Percentiles rank a stretch among this genome's conserved stretches.
These are phyloP conservation scores for Penicillium odoratum DNA, from an alignment of 495 filamentous ascomycete species.

Conservation along the genomic window DNA sequence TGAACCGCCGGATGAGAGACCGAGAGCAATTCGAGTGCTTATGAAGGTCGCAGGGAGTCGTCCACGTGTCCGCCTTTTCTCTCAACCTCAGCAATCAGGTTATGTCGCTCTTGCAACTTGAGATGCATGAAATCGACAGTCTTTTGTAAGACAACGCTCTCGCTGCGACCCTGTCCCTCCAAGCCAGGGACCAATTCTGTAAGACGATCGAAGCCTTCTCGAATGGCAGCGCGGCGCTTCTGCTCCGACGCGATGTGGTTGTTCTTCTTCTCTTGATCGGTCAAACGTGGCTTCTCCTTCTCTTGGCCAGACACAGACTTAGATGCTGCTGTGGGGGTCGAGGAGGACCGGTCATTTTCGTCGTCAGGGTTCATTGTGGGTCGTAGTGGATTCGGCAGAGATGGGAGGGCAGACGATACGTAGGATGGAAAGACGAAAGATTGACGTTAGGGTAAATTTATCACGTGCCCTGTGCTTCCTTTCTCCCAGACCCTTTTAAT, in stretches of 20 bases:
- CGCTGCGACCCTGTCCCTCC: conserved; percentile 80
- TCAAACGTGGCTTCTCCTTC: conserved; percentile 72
- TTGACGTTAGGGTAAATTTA: not conserved
- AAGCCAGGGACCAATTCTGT: conserved; percentile 81
- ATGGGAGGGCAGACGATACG: conserved; percentile 14
- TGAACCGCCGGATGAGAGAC: not conserved
- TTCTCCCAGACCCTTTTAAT: not conserved
- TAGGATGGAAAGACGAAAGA: not conserved
- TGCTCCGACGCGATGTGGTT: conserved; percentile 91
- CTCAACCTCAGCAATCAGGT: conserved; percentile 62
- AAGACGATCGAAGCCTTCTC: conserved; percentile 82
- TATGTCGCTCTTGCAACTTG: conserved; percentile 61
- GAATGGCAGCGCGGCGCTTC: conserved; percentile 82
- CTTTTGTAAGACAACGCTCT: conserved; percentile 76
- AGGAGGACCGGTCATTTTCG: conserved; percentile 39
- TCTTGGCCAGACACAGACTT: conserved; percentile 45
- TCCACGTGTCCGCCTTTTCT: conserved; percentile 58
- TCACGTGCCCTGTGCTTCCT: not conserved
- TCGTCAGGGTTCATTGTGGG: conserved; percentile 34
- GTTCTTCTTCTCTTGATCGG: conserved; percentile 83
- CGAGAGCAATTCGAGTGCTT: not conserved
- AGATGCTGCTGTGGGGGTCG: conserved; percentile 63
- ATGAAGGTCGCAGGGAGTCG: conserved; percentile 43
- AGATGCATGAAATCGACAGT: conserved; percentile 71
- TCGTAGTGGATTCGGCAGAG: conserved; percentile 11